These are phyloP conservation scores for Plantago coronopus DNA, from an alignment of 305 asterid genomes.

Conservation along the genomic window DNA sequence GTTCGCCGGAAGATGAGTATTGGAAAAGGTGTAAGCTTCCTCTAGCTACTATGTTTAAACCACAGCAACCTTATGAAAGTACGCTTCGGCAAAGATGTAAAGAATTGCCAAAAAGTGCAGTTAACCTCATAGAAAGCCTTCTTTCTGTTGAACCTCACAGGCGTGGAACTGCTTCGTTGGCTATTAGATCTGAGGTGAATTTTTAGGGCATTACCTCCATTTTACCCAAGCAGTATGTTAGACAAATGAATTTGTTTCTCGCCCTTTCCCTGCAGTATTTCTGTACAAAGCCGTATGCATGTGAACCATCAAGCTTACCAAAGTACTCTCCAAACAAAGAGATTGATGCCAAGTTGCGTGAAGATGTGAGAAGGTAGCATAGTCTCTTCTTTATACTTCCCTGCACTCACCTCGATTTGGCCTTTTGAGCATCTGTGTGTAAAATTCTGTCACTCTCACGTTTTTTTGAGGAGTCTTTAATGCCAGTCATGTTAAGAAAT, in stretches of 20 bases:
- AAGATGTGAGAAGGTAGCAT: slow-evolving; percentile 60
- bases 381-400: slow-evolving; percentile 9
- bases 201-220: neutral
- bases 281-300: slow-evolving; percentile 59
- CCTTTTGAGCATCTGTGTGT: neutral
- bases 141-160: slow-evolving; percentile 66
- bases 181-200: slow-evolving; percentile 66
- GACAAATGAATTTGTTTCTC: slow-evolving; percentile 1
- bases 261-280: slow-evolving; percentile 51
- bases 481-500: too few relatives aligned
- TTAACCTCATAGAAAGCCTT: slow-evolving; percentile 56
- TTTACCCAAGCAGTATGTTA: neutral
- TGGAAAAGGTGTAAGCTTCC: slow-evolving; percentile 77
- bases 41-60: slow-evolving; percentile 78
- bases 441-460: too few relatives aligned
- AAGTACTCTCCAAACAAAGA: slow-evolving; percentile 91
- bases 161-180: slow-evolving; percentile 73
- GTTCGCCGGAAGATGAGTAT: slow-evolving; percentile 77
- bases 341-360: slow-evolving; percentile 82
- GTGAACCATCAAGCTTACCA: slow-evolving; percentile 78
- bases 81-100: slow-evolving; percentile 72
- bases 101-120: slow-evolving; percentile 71
- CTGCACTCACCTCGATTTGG: neutral
- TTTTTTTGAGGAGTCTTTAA: too few relatives aligned
- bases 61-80: slow-evolving; percentile 74